These are phyloP conservation scores for Trichomonascaceae sp. DNA, from an alignment of 1,139 yeast genomes.

Conservation along the genomic window DNA sequence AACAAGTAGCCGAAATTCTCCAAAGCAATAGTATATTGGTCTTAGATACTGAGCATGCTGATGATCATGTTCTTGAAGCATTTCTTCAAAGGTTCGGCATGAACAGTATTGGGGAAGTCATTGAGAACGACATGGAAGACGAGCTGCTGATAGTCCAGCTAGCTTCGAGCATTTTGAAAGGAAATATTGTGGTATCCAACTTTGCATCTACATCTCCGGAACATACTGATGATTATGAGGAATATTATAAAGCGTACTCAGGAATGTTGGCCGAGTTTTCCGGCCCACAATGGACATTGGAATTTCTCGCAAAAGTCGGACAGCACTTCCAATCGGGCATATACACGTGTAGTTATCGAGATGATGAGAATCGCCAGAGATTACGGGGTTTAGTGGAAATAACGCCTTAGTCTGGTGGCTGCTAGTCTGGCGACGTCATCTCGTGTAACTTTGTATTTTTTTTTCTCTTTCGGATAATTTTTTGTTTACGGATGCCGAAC, in stretches of 20 bases:
- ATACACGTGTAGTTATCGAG: not conserved
- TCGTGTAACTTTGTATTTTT: not conserved
- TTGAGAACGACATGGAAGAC: slow-evolving; percentile 19
- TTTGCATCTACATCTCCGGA: not conserved
- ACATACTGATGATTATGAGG: not conserved
- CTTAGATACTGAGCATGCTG: not conserved
- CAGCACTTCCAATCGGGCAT: not conserved
- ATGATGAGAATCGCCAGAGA: not conserved
- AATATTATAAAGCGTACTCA: not conserved
- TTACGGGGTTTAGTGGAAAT: slow-evolving; percentile 3
- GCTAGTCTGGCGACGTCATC: not conserved
- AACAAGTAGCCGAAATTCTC: slow-evolving; percentile 4
- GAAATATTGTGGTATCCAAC: not conserved
- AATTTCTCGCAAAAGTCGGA: not conserved
- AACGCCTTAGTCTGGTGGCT: not conserved
- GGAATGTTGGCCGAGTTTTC: slow-evolving; percentile 3
- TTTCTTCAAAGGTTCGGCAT: slow-evolving; percentile 5
- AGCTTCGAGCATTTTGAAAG: slow-evolving; percentile 1
- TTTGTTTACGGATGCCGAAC: not conserved
- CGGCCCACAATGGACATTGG: slow-evolving; percentile 1
- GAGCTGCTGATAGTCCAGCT: slow-evolving; percentile 15
- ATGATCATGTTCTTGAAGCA: slow-evolving; percentile 9
- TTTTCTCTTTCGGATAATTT: not conserved
- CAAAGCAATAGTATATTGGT: not conserved
- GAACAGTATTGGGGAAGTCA: slow-evolving; percentile 11